Evolutionary conservation across 2,329 filamentous ascomycete genomes (phyloP).

Genomic region (Talaromyces pinophilus): DNA sequence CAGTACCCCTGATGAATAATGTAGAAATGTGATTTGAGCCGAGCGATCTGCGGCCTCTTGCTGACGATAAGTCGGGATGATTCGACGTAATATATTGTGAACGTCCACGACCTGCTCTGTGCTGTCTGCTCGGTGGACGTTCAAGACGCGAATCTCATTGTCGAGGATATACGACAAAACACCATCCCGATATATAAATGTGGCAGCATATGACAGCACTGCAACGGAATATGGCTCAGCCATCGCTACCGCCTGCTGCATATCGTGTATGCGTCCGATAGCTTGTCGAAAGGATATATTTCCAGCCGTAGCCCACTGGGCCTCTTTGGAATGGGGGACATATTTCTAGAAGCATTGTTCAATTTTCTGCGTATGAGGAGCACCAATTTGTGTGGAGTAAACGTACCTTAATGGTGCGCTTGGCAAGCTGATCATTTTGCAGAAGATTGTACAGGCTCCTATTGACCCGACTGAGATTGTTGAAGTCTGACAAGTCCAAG

Average conservation of each 20-base stretch:
- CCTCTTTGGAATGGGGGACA: constrained; percentile 49
- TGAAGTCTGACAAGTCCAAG: constrained; percentile 60
- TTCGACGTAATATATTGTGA: constrained; percentile 43
- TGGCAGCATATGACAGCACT: constrained; percentile 60
- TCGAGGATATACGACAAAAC: constrained; percentile 64
- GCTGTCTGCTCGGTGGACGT: constrained; percentile 54
- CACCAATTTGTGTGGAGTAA: not conserved
- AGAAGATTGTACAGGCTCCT: constrained; percentile 55
- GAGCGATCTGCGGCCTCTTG: constrained; percentile 31
- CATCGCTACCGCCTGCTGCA: constrained; percentile 60
- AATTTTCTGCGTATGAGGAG: constrained; percentile 8
- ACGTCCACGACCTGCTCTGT: constrained; percentile 61
- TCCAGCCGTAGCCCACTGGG: constrained; percentile 38
- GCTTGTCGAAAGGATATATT: constrained; percentile 54
- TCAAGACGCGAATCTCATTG: constrained; percentile 58
- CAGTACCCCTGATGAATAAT: constrained; percentile 60
- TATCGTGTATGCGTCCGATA: constrained; percentile 62
- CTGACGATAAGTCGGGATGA: constrained; percentile 36
- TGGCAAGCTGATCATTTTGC: constrained; percentile 58
- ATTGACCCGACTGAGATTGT: constrained; percentile 58
- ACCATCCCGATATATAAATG: constrained; percentile 64
- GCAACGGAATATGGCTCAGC: constrained; percentile 64
- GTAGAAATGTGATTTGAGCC: constrained; percentile 57
- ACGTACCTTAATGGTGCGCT: constrained; percentile 60
- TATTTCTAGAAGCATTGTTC: constrained; percentile 38